A percentile compares a stretch with the other conserved stretches of the same genome.
Conservation (phyloP, 768 basidiomycete species). For the Gymnopilus dilepis region DNA sequence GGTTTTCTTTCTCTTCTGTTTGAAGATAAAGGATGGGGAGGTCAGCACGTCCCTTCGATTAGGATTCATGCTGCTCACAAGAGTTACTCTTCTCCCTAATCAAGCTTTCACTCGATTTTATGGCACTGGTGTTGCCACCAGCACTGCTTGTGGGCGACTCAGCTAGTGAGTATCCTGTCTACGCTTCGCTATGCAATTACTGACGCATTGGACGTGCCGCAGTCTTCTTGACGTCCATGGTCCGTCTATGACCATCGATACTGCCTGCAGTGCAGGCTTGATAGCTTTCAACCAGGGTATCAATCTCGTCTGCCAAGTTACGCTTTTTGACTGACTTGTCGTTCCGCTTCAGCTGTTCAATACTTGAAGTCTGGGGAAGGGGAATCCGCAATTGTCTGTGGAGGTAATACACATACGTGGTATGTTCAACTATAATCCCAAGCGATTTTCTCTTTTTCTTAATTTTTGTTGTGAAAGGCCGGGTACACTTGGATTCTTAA, state of each 20-base stretch:
- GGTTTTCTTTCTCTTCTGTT: conserved; percentile 37
- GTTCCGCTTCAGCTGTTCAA: conserved; percentile 32
- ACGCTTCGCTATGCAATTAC: background rate
- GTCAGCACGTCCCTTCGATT: conserved; percentile 15
- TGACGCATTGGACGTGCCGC: background rate
- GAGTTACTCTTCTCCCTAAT: background rate
- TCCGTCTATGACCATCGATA: conserved; percentile 39
- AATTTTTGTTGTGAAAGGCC: conserved; percentile 33
- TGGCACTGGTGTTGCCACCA: conserved; percentile 38
- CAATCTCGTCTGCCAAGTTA: background rate
- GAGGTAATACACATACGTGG: conserved; percentile 40
- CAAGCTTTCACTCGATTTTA: conserved; percentile 39
- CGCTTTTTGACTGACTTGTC: background rate
- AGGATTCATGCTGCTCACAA: background rate
- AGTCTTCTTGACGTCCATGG: conserved; percentile 42
- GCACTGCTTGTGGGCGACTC: conserved; percentile 39
- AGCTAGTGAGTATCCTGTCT: conserved; percentile 38
- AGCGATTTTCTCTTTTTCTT: background rate
- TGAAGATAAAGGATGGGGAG: conserved; percentile 36
- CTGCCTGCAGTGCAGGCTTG: conserved; percentile 40
- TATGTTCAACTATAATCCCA: conserved; percentile 6
- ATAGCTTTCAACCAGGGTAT: conserved; percentile 40
- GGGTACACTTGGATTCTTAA: conserved; percentile 36
- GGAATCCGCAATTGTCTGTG: conserved; percentile 41
- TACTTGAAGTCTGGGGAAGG: conserved; percentile 37